A percentile compares a stretch with the other conserved stretches of the same genome.
Conservation (phyloP, 1,139 yeast species). For the Candida glucosophila region DNA sequence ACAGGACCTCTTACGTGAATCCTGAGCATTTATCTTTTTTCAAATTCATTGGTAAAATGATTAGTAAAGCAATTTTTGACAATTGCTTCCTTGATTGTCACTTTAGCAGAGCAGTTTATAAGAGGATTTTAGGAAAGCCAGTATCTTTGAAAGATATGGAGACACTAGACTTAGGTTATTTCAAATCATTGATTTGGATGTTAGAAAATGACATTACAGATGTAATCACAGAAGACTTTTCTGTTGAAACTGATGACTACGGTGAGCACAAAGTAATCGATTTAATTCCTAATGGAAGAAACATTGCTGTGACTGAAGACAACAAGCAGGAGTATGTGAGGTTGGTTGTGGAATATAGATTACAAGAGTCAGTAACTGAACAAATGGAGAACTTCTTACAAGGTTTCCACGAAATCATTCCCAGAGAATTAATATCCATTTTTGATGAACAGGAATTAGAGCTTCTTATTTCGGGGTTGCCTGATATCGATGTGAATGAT, state of each 20-base stretch:
- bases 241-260: slow-evolving; percentile 89
- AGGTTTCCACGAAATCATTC: slow-evolving; percentile 89
- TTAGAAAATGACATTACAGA: slow-evolving; percentile 94
- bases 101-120: slow-evolving; percentile 92
- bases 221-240: slow-evolving; percentile 90
- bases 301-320: slow-evolving; percentile 81
- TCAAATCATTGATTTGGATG: slow-evolving; percentile 93
- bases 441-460: slow-evolving; percentile 96
- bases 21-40: slow-evolving; percentile 91
- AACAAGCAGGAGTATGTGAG: slow-evolving; percentile 88
- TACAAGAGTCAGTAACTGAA: slow-evolving; percentile 75
- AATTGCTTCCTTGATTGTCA: slow-evolving; percentile 87
- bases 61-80: slow-evolving; percentile 92
- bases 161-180: slow-evolving; percentile 84
- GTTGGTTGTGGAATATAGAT: slow-evolving; percentile 76
- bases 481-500: slow-evolving; percentile 91
- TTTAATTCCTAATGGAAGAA: slow-evolving; percentile 72
- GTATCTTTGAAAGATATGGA: slow-evolving; percentile 93
- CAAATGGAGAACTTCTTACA: slow-evolving; percentile 80
- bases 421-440: slow-evolving; percentile 76
- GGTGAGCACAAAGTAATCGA: slow-evolving; percentile 82
- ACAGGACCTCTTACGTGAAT: slow-evolving; percentile 83
- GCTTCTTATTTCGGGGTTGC: slow-evolving; percentile 84
- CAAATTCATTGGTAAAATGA: slow-evolving; percentile 88
- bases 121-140: slow-evolving; percentile 69